Conservation (phyloP, 1,284 basidiomycete species). For the Ceratobasidium papillatum region DNA sequence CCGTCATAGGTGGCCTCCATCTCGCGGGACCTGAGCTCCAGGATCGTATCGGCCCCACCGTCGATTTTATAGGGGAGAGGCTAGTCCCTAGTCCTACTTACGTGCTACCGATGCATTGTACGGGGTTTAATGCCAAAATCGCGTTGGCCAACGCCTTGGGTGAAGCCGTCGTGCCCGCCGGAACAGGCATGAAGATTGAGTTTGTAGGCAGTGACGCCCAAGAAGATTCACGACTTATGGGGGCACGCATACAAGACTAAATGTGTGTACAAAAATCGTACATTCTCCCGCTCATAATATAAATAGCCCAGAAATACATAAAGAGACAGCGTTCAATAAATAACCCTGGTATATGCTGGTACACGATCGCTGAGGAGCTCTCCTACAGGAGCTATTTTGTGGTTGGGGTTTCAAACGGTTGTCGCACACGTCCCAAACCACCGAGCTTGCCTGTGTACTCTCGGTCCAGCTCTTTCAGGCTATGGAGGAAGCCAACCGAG, state of each 20-base stretch:
- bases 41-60: constrained; percentile 71
- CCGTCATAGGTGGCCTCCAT: constrained; percentile 83
- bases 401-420: background rate
- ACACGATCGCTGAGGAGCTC: constrained; percentile 10
- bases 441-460: constrained; percentile 43
- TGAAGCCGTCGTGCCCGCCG: constrained; percentile 76
- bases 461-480: constrained; percentile 60
- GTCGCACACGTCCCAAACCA: constrained; percentile 7
- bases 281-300: background rate
- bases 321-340: constrained; percentile 4
- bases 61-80: constrained; percentile 69
- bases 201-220: constrained; percentile 48
- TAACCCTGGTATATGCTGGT: background rate
- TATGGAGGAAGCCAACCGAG: constrained; percentile 55
- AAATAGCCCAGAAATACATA: background rate
- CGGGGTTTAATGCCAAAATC: constrained; percentile 75
- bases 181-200: constrained; percentile 72
- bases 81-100: constrained; percentile 71
- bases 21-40: constrained; percentile 71
- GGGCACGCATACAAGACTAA: constrained; percentile 36
- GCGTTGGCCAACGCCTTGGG: constrained; percentile 73
- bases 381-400: background rate
- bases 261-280: background rate
- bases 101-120: constrained; percentile 84
- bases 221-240: constrained; percentile 21